Conservation (phyloP, 495 filamentous ascomycete genomes). For the Lasiosphaeria miniovina region DNA sequence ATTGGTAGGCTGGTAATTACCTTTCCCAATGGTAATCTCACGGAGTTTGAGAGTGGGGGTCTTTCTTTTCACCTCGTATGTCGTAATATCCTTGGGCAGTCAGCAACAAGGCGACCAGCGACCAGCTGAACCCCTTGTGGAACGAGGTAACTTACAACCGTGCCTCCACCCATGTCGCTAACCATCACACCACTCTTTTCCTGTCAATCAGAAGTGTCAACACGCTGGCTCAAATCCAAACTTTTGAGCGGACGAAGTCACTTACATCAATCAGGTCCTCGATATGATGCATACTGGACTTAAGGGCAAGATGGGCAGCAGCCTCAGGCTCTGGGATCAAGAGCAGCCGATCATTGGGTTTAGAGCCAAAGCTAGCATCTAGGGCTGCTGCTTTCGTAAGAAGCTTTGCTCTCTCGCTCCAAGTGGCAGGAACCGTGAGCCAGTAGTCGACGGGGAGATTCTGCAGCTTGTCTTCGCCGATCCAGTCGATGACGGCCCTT, state of each 20-base stretch:
- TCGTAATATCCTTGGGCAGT: not conserved
- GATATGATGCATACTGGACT: not conserved
- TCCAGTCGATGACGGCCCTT: not conserved
- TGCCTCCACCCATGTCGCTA: not conserved
- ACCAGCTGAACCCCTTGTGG: too few relatives aligned
- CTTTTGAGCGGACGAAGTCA: not conserved
- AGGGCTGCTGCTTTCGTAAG: not conserved
- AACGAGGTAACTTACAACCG: not conserved
- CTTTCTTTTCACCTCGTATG: not conserved
- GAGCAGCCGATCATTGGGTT: not conserved
- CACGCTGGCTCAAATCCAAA: not conserved
- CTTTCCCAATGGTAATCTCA: not conserved
- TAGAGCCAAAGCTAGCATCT: not conserved
- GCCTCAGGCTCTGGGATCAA: not conserved
- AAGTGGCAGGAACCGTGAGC: not conserved
- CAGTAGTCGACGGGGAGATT: not conserved
- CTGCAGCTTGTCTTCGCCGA: not conserved
- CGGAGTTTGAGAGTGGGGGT: not conserved
- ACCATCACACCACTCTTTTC: not conserved
- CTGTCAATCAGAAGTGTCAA: not conserved
- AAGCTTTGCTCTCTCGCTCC: not conserved
- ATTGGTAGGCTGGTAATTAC: not conserved
- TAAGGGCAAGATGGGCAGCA: not conserved
- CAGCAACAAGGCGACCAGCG: too few relatives aligned
- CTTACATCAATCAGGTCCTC: not conserved